Base-by-base conservation (phyloP, 257 asterid species). In the Orobanche coerulescens region DNA sequence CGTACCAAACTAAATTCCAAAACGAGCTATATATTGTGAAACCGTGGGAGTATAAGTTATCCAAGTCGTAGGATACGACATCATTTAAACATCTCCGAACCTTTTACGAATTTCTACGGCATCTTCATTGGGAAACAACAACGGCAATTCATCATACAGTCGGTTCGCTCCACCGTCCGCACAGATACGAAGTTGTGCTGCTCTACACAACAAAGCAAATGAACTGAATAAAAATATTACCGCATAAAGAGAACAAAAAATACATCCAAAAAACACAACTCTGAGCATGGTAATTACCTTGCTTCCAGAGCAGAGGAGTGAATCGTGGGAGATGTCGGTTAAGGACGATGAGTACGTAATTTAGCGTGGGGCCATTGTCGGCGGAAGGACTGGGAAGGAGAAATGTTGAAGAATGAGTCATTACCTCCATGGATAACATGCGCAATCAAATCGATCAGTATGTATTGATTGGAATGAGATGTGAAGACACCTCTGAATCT, bases 151-250 rank as follows among this genome's bases (percentile, higher is more conserved):
- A 73, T 92, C 98, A 66, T 67, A 85, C 82, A 92, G 36, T 16
- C 95, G 77, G 67, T 92, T 92, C 10, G 95, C 97, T 24, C 95
- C 98, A 64, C 97, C 98, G 65, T 88, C 98, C 0, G 98, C 95
- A 30, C 98, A 92, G 37, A 92, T 58, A 67, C 78, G 95, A 70
- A 84, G 58, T 22, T 66, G 76, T 66, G 95, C 98, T 91, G 96
- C 77, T 73, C 93, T 72, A 79, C 72, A 71, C 33, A 78, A 59
- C 48, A 82, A 65, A 57, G 48, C 69, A 65, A 61, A 30, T 13
- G 64, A 53, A 37, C 23, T 24, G 33, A 52, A 19, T 4, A 40
- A 44, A 47, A 39, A 33, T 1, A 40, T n/a, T n/a, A 58, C 4
- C 24, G 5, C n/a, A 9, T 20, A 26, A 42, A 18, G 16, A 15